Base-by-base conservation (phyloP, 2,329 filamentous ascomycete genomes). In the Allantophomopsis cytisporea region DNA sequence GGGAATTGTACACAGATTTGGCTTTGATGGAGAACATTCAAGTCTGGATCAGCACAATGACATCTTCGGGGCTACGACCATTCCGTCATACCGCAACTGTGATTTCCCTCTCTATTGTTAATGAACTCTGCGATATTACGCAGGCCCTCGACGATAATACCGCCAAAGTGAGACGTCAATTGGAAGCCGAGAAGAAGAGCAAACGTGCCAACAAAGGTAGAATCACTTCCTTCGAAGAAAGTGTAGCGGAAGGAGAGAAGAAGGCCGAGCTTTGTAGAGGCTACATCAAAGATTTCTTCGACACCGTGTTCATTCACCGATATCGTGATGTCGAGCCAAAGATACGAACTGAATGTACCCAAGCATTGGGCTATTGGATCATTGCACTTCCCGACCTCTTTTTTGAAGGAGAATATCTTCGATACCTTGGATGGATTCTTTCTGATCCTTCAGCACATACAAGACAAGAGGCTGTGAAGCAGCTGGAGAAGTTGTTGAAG, bases 61-160 rank as follows among this genome's bases (percentile, higher is more conserved):
- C 89, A 2, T 91, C 86, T 4, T 88, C 87, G 0, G 72, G 77
- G 4, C 79, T 89, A 45, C 78, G 91, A 40, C 87, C 91, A 2
- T 95, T 98, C 60, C 76, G 91, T 47, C 91, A 98, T 60, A 98
- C 91, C 0, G 83, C 88, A 1, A 94, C 89, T 2, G 80, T 91
- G 0, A 80, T 89, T 17, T 80, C 84, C 1, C 65, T 96, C 28
- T 73, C 84, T 13, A 80, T 94, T 47, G 80, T 84, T 41, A 85
- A 76, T 28, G 76, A 83, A 1, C 66, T 96, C 18, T 88, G 86
- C 46, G 69, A 75, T 36, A 69, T 89, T 28, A 83, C 82, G 10
- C 73, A 73, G 39, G 74, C 79, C 23, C 70, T 91, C 20, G 76
- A 82, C 36, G 71, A 79, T 35, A 76, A 77, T 41, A 77, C 84